Percentiles rank a stretch among this genome's conserved stretches.
These are phyloP conservation scores for Vitellaria paradoxa DNA, from an alignment of 179 eudicot species.

Conservation along the genomic window DNA sequence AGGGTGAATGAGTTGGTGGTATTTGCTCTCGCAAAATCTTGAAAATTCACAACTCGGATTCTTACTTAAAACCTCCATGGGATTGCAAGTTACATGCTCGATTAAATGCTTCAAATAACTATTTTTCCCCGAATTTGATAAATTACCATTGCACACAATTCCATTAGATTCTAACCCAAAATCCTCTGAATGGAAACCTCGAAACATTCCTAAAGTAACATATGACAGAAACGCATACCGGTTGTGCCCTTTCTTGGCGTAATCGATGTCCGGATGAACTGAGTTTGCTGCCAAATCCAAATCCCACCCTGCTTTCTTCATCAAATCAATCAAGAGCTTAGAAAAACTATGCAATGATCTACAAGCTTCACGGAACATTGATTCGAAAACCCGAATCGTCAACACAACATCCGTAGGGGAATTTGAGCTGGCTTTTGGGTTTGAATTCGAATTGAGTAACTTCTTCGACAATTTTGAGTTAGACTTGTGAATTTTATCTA, in stretches of 20 bases:
- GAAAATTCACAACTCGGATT: constrained; percentile 61
- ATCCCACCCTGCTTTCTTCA: constrained; percentile 82
- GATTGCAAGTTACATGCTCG: constrained; percentile 59
- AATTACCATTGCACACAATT: constrained; percentile 25
- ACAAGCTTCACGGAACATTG: constrained; percentile 55
- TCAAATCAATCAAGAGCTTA: constrained; percentile 68
- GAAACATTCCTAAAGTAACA: constrained; percentile 72
- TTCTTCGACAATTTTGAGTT: no score
- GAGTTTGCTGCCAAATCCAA: constrained; percentile 76
- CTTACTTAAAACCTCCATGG: constrained; percentile 63
- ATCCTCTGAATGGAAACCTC: constrained; percentile 56
- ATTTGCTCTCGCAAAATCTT: constrained; percentile 73
- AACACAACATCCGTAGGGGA: constrained; percentile 41
- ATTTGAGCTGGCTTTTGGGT: background rate
- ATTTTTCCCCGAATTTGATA: constrained; percentile 19
- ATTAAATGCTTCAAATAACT: constrained; percentile 47
- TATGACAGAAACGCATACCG: constrained; percentile 76
- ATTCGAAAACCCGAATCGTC: constrained; percentile 71
- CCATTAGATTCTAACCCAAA: constrained; percentile 46
- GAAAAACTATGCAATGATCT: constrained; percentile 43
- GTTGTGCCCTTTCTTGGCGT: constrained; percentile 63
- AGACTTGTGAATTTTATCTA: no score
- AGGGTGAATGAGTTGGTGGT: constrained; percentile 76
- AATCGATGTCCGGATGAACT: constrained; percentile 50
- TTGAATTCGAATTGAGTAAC: no score